Evolutionary conservation across 1,139 yeast genomes (phyloP).

Genomic region (Candida gigantensis): DNA sequence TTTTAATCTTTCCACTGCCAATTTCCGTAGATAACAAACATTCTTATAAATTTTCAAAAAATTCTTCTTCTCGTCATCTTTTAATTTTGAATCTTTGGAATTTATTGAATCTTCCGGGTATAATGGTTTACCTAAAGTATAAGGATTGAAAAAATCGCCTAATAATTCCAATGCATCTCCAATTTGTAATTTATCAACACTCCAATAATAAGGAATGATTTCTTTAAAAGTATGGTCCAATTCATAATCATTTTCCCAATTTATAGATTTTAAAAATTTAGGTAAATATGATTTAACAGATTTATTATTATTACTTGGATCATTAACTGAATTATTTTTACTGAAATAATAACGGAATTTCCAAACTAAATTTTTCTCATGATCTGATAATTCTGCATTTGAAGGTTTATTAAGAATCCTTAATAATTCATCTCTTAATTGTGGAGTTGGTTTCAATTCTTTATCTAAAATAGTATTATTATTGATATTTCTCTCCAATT

Average conservation of each 20-base stretch:
- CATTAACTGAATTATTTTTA: slow-evolving; percentile 47
- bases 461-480: slow-evolving; percentile 76
- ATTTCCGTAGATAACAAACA: slow-evolving; percentile 59
- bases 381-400: slow-evolving; percentile 74
- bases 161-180: slow-evolving; percentile 91
- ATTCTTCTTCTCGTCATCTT: slow-evolving; percentile 33
- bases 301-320: slow-evolving; percentile 17
- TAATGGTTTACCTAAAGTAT: slow-evolving; percentile 27
- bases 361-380: slow-evolving; percentile 90
- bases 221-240: slow-evolving; percentile 72
- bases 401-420: slow-evolving; percentile 76
- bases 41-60: slow-evolving; percentile 34
- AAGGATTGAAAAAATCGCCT: slow-evolving; percentile 65
- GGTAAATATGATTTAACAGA: slow-evolving; percentile 60
- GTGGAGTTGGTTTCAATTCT: slow-evolving; percentile 87
- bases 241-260: slow-evolving; percentile 86
- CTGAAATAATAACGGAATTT: slow-evolving; percentile 85
- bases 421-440: slow-evolving; percentile 71
- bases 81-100: slow-evolving; percentile 13
- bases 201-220: slow-evolving; percentile 47
- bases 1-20: slow-evolving; percentile 83
- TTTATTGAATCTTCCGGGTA: slow-evolving; percentile 9
- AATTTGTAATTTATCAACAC: slow-evolving; percentile 73
- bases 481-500: slow-evolving; percentile 75
- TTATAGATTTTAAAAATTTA: slow-evolving; percentile 82